A percentile compares a stretch with the other conserved stretches of the same genome.
phyloP scores from a whole-genome alignment of 345 rosid genomes.

The Excoecaria cochinchinensis region DNA sequence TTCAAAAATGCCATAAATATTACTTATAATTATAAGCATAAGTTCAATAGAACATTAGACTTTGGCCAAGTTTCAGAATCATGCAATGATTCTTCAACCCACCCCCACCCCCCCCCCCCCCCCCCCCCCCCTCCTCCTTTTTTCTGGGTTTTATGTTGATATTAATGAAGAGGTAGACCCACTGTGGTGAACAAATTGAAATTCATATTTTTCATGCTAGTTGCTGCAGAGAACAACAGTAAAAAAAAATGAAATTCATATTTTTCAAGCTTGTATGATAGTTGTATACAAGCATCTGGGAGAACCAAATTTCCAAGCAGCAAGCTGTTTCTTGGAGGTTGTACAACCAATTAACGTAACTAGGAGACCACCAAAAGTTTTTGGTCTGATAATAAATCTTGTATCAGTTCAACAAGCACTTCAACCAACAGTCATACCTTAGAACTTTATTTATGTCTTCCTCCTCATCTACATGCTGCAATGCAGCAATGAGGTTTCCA shows the following conservation, averaged over 20 bases:
- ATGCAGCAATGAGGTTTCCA: slow-evolving; percentile 77
- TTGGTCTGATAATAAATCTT: background rate
- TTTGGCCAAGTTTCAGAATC: background rate
- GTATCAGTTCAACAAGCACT: background rate
- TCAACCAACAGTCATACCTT: slow-evolving; percentile 47
- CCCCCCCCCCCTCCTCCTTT: too few species aligned
- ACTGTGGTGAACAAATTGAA: background rate
- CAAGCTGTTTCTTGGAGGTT: background rate
- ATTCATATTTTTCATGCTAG: background rate
- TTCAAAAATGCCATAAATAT: background rate
- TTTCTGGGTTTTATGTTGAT: background rate
- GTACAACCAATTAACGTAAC: background rate
- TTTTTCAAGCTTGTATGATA: too few species aligned
- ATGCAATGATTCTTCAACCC: background rate
- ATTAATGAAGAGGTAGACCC: background rate
- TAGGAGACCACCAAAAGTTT: too few species aligned
- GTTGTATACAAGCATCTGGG: background rate
- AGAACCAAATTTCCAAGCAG: background rate
- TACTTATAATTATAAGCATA: background rate
- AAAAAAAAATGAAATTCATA: background rate
- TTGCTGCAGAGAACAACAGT: background rate
- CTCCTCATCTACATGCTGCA: slow-evolving; percentile 97
- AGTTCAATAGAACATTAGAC: background rate
- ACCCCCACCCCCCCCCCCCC: too few species aligned
- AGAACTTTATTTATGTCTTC: slow-evolving; percentile 96